These are phyloP conservation scores for Protomyces arabidopsidicola DNA, from an alignment of 1,139 yeast genomes.

Conservation along the genomic window DNA sequence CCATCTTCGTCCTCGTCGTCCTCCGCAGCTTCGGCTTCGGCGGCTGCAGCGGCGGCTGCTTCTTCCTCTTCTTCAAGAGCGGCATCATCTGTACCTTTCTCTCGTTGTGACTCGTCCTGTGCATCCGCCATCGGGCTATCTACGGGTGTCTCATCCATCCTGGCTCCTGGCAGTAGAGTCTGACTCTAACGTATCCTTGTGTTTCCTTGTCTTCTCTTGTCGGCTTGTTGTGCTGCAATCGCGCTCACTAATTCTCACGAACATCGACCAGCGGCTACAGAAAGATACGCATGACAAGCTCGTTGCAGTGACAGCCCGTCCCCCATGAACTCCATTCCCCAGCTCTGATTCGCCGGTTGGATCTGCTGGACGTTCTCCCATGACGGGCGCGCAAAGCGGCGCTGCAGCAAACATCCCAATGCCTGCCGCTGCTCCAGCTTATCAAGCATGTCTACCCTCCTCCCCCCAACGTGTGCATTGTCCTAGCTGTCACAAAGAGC, in stretches of 20 bases:
- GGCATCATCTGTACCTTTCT: not conserved
- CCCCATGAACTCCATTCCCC: too few species aligned
- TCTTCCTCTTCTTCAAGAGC: conserved; percentile 35
- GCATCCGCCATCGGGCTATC: not conserved
- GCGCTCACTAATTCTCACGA: too few species aligned
- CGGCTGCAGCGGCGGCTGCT: conserved; percentile 32
- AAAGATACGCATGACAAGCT: too few species aligned
- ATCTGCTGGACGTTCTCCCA: too few species aligned
- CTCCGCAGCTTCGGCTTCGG: conserved; percentile 15
- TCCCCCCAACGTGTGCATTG: not conserved
- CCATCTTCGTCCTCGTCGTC: conserved; percentile 28
- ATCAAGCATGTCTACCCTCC: not conserved
- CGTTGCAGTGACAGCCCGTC: too few species aligned
- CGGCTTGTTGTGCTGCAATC: not conserved
- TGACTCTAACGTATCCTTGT: not conserved
- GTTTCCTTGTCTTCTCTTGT: not conserved
- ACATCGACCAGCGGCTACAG: too few species aligned
- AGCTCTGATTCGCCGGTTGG: too few species aligned
- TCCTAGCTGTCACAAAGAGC: not conserved
- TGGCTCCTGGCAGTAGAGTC: not conserved
- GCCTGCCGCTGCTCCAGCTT: not conserved
- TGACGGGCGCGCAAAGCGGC: too few species aligned
- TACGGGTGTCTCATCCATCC: not conserved
- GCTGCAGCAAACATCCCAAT: too few species aligned
- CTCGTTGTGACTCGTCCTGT: not conserved